Evolutionary conservation across 2,329 filamentous ascomycete genomes (phyloP), one percentile per base, ranked within the genome.

Genomic region (Aspergillus luchuensis): DNA sequence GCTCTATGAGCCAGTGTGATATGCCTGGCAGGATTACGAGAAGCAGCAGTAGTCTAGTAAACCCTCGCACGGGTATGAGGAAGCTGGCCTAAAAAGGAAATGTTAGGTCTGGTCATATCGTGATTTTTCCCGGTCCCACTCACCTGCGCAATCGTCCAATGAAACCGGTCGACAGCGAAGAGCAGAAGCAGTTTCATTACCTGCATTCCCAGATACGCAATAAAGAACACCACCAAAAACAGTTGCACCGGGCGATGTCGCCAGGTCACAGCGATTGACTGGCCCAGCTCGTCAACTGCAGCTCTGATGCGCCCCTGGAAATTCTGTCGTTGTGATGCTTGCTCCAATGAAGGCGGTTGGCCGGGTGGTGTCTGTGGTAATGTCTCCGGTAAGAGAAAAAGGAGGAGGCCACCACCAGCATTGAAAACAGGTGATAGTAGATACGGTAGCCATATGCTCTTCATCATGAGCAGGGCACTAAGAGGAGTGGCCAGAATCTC

Each of bases 401-500:
- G 1, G 1, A 65, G 8, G 0, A 66, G 64, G 0, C 21, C 21
- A 11, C 45, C 45, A 15, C 0, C 15, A 4, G 45, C 45, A n/a
- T 23, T 30, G 8, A 21, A 23, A 2, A 30, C 13, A 4, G 45
- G 13, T 1, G 45, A 49, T 5, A 71, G 38, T 0, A 65, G 28
- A 55, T 60, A 71, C 4, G 71, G 70, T 6, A 67, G 36, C 70
- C 70, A 71, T 3, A 61, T 59, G 13, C 60, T 45, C 4, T 56
- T 63, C 4, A 51, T 67, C 67, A 73, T 72, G 47, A 72, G 17
- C n/a, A 67, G 66, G 19, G 70, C 70, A 53, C 70, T 71, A 25
- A 68, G n/a, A 4, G 71, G 69, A 5, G 66, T 66, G 5, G 66
- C 71, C 21, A 72, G 25, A 2, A 73, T 62, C 50, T 73, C 69